Evolutionary conservation across 106 monocot species (phyloP), one percentile per base, ranked within the genome.

Genomic region (Phalaenopsis aphrodite): DNA sequence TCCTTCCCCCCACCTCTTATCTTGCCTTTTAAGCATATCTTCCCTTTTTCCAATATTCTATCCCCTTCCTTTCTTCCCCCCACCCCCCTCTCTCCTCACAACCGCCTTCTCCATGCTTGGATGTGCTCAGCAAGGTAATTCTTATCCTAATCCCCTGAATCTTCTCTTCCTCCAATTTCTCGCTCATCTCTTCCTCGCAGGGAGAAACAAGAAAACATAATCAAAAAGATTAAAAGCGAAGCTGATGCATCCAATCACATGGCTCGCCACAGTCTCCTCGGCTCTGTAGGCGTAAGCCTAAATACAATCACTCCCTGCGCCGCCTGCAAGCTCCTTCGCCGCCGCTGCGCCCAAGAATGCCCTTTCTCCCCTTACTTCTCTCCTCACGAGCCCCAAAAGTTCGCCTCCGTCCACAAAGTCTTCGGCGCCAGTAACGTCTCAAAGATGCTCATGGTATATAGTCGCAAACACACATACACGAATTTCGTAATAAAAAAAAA

Each of bases 351-450:
- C 2, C 97, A 98, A 45, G 92, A 98, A 18, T 98, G 97, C 89
- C 94, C 90, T 30, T 98, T 98, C 94, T 87, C 92, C 37, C 97
- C 97, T 47, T 98, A 98, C 76, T 98, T 98, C 83, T 91, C 97
- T 41, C 97, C 97, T 42, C 92, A 92, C 38, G 97, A 98, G 52
- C 97, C 97, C 71, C 90, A 94, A n/a, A 94, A 90, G 78, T 98
- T 98, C 42, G 94, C 92, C 17, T 87, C 92, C 1, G 97, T 98
- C 18, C 97, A 94, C 84, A 98, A 98, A 76, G 92, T 98, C 81
- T 98, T 94, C 81, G 97, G 97, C 42, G 97, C 97, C 47, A 98
- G 97, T 84, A 98, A 94, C 77, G 90, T 98, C 85, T 94, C 94
- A 79, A 97, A 97, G 87, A 86, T 97, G 92, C 90, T 97, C 12